These are phyloP conservation scores for Tolypocladium guangdongense DNA, from an alignment of 2,329 filamentous ascomycete species.

Conservation along the genomic window DNA sequence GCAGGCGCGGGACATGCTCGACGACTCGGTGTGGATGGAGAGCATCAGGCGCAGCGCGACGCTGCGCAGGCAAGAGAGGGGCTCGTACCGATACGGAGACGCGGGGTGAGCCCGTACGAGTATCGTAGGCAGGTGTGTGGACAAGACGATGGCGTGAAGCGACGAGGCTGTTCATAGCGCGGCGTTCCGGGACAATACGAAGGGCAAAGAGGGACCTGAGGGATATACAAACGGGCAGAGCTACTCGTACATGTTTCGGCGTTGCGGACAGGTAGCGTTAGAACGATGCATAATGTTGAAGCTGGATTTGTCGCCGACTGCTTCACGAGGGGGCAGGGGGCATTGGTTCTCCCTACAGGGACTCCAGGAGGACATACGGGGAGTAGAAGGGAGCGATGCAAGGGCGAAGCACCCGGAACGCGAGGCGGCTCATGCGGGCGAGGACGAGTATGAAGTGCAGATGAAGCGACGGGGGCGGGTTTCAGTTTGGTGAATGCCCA, in stretches of 20 bases:
- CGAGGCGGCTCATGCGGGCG: neutral
- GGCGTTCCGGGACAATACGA: neutral
- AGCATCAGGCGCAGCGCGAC: conserved; percentile 86
- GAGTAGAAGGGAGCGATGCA: too few species aligned
- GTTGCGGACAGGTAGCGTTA: neutral
- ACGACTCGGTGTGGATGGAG: conserved; percentile 87
- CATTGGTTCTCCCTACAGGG: too few species aligned
- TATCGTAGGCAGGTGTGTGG: neutral
- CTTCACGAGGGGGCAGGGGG: too few species aligned
- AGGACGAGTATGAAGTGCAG: too few species aligned
- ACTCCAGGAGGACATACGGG: too few species aligned
- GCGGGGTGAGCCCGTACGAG: conserved; percentile 8
- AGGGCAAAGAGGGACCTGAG: neutral
- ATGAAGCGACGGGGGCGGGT: too few species aligned
- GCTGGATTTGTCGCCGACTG: neutral
- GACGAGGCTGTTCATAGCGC: neutral
- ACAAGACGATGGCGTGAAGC: neutral
- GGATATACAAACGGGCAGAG: neutral
- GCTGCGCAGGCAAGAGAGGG: conserved; percentile 32
- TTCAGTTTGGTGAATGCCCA: neutral
- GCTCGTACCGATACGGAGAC: conserved; percentile 20
- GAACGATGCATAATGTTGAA: neutral
- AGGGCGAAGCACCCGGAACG: neutral
- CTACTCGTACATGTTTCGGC: neutral
- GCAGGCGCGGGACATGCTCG: conserved; percentile 74